Evolutionary conservation across 2,329 filamentous ascomycete genomes (phyloP).

Genomic region (Trichoderma endophyticum): DNA sequence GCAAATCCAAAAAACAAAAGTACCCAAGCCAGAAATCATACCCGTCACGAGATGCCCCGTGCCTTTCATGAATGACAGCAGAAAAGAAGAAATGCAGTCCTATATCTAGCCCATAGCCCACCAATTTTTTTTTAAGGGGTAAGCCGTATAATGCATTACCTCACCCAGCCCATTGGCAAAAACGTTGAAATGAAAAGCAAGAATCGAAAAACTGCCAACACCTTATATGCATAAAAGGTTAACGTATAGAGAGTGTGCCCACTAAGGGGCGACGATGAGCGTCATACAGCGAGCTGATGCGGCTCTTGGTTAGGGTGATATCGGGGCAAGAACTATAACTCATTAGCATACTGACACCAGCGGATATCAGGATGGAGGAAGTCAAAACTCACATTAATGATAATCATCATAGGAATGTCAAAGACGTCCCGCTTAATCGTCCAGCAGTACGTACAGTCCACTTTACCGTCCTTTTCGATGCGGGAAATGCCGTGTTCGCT

Average conservation of each 20-base stretch:
- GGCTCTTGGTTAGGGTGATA: slow-evolving; percentile 57
- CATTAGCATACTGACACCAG: slow-evolving; percentile 21
- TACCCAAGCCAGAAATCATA: neutral
- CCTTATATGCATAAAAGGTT: slow-evolving; percentile 15
- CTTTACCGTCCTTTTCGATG: slow-evolving; percentile 82
- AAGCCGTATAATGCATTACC: neutral
- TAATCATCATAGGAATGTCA: slow-evolving; percentile 97
- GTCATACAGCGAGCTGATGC: slow-evolving; percentile 53
- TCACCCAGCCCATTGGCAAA: neutral
- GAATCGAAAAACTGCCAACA: slow-evolving; percentile 18
- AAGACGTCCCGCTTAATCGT: slow-evolving; percentile 95
- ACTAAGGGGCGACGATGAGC: neutral
- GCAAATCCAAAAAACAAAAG: neutral
- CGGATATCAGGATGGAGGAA: neutral
- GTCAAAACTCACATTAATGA: slow-evolving; percentile 80
- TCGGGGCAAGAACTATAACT: slow-evolving; percentile 53
- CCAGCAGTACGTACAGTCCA: slow-evolving; percentile 96
- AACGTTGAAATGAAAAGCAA: neutral
- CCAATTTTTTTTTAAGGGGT: neutral
- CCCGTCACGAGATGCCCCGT: neutral
- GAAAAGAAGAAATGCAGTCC: neutral
- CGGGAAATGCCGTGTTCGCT: slow-evolving; percentile 77
- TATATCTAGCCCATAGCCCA: slow-evolving; percentile 1
- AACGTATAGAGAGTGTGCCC: slow-evolving; percentile 14
- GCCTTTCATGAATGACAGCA: neutral